Evolutionary conservation across 352 stramenopile genomes (phyloP).

Genomic region (Chrysophaeum taylorii): DNA sequence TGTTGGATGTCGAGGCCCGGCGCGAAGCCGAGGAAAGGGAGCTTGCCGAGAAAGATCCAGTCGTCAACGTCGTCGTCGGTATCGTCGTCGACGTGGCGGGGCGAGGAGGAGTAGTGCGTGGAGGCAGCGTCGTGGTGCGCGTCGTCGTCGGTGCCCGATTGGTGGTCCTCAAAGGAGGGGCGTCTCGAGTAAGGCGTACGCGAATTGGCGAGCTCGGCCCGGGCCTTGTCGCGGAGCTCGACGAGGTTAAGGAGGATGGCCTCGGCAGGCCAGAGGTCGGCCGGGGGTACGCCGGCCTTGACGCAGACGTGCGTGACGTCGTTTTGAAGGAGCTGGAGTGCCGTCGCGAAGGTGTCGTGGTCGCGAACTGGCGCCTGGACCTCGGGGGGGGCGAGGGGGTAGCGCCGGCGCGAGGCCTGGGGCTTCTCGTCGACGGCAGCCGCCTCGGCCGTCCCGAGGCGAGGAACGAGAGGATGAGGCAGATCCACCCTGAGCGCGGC

Average conservation of each 20-base stretch:
- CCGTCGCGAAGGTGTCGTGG: background rate
- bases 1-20: no score
- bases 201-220: no score
- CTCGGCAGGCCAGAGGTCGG: background rate
- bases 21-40: no score
- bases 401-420: background rate
- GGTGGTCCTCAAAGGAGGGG: no score
- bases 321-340: background rate
- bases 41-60: no score
- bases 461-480: background rate
- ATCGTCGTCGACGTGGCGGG: no score
- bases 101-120: no score
- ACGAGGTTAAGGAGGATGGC: background rate
- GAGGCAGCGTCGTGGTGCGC: no score
- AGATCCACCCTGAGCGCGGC: background rate
- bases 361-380: background rate
- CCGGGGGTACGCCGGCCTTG: background rate
- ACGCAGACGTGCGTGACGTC: background rate
- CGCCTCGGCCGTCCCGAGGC: background rate
- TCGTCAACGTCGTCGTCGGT: no score
- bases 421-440: background rate
- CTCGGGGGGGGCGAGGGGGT: background rate
- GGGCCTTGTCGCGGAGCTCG: no score
- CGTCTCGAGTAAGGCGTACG: no score
- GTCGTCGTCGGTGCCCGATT: no score